Base-by-base conservation (phyloP, 2,329 filamentous ascomycete genomes). In the Colletotrichum tropicale region DNA sequence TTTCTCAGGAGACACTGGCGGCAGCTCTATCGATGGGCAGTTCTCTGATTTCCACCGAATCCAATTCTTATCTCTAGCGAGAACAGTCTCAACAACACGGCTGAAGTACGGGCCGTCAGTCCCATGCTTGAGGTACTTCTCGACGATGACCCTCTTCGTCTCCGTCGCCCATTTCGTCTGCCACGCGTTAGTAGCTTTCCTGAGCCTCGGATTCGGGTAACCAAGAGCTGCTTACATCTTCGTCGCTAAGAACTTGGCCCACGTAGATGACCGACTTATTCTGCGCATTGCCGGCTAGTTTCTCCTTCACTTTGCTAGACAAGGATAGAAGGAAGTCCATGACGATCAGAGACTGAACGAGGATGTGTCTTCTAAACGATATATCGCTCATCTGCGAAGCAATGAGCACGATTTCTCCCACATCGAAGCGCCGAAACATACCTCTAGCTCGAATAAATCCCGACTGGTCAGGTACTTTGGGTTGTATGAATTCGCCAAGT, bases 381-480 rank as follows among this genome's bases (percentile, higher is more conserved):
- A 98, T 90, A 84, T 99, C 97, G 83, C 95, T 96, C 77, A 98
- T 93, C 94, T 96, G 78, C 52, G 52, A 56, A 61, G 10, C n/a
- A 64, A 38, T 81, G 75, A 85, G 82, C 77, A 69, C 24, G 34
- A 58, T 28, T 66, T 81, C 7, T n/a, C 21, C 15, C 18, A 7
- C 36, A 7, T 32, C 8, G 16, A n/a, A 24, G 43, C n/a, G n/a
- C 9, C 34, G n/a, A 36, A 21, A 26, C 86, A 76, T 88, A 95
- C 94, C 90, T 99, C 97, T 61, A 99, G 91, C 80, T 98, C 95
- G 84, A 99, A 99, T 2, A 99, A 88, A 83, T 99, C 98, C 78
- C 94, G 91, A 83, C 96, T 98, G n/a, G 97, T 99, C 21, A 99
- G 90, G 83, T 99, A 99, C 82, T 98, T 99, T 2, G 98, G 96